These are phyloP conservation scores for Bacidia rubella DNA, from an alignment of 495 filamentous ascomycete species.

Conservation along the genomic window DNA sequence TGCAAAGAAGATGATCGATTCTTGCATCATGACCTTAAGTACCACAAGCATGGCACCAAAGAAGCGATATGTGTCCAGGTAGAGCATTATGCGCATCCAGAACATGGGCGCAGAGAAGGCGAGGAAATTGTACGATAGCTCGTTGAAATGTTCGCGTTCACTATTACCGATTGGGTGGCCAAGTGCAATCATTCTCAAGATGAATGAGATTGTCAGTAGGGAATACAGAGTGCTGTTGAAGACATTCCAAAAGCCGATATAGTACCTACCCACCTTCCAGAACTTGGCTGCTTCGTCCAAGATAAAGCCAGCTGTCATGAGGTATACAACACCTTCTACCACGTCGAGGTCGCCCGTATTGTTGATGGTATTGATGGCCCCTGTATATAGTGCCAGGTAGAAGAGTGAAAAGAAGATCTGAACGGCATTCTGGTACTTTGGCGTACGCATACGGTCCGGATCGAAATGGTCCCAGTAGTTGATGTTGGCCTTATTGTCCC, in stretches of 20 bases:
- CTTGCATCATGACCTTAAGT: slow-evolving; percentile 97
- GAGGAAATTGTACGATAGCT: slow-evolving; percentile 78
- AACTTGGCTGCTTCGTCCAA: slow-evolving; percentile 77
- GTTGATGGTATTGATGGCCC: slow-evolving; percentile 87
- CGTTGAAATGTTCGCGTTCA: slow-evolving; percentile 53
- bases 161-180: slow-evolving; percentile 40
- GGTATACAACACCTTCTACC: slow-evolving; percentile 73
- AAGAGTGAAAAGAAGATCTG: slow-evolving; percentile 74
- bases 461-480: slow-evolving; percentile 71
- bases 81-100: slow-evolving; percentile 86
- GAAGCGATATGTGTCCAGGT: slow-evolving; percentile 86
- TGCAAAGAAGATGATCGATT: slow-evolving; percentile 94
- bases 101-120: slow-evolving; percentile 94
- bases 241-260: slow-evolving; percentile 88
- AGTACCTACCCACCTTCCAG: slow-evolving; percentile 82
- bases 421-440: slow-evolving; percentile 79
- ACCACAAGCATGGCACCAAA: slow-evolving; percentile 97
- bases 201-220: slow-evolving; percentile 61
- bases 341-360: slow-evolving; percentile 63
- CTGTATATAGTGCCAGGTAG: slow-evolving; percentile 74
- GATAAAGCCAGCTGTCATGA: slow-evolving; percentile 87
- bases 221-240: slow-evolving; percentile 79
- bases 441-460: slow-evolving; percentile 84
- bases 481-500: slow-evolving; percentile 59
- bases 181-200: slow-evolving; percentile 64